A percentile compares a stretch with the other conserved stretches of the same genome.
Evolutionary conservation across 2,329 filamentous ascomycete species (phyloP).

Genomic region (Fusarium sp.): DNA sequence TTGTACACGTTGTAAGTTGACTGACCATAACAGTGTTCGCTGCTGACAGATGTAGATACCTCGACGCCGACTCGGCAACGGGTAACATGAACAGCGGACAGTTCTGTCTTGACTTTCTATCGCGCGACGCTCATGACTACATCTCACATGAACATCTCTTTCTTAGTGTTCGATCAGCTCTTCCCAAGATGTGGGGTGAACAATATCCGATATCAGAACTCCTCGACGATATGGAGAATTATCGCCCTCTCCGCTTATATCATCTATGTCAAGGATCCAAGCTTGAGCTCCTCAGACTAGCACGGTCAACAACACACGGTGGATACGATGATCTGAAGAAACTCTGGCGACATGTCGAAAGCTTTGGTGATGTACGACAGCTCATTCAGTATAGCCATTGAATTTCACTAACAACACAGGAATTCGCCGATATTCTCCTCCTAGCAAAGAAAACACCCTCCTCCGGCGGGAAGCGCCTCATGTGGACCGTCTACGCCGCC

Average conservation of each 20-base stretch:
- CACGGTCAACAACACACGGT: not conserved
- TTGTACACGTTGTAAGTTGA: constrained; percentile 30
- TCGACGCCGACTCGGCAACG: constrained; percentile 34
- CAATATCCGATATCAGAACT: constrained; percentile 32
- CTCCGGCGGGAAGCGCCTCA: constrained; percentile 33
- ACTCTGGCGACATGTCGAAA: constrained; percentile 24
- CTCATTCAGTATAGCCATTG: accelerated
- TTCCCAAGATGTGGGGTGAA: constrained; percentile 37
- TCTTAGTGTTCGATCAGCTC: constrained; percentile 24
- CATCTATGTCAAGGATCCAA: constrained; percentile 36
- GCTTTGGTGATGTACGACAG: constrained; percentile 28
- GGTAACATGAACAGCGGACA: constrained; percentile 21
- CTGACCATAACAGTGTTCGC: accelerated
- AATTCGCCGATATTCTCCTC: constrained; percentile 33
- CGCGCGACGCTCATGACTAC: constrained; percentile 31
- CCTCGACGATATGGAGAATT: constrained; percentile 36
- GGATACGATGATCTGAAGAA: not conserved
- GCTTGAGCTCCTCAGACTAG: constrained; percentile 24
- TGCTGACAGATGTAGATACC: constrained; percentile 7
- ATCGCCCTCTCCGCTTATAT: constrained; percentile 25
- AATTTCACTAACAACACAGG: not conserved
- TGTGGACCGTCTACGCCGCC: constrained; percentile 38
- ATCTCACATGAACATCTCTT: constrained; percentile 38
- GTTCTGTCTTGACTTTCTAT: constrained; percentile 33
- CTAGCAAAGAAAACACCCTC: not conserved